A percentile compares a stretch with the other conserved stretches of the same genome.
Conservation (phyloP, 1,284 basidiomycete genomes). For the Cryptococcus amylolentus region DNA sequence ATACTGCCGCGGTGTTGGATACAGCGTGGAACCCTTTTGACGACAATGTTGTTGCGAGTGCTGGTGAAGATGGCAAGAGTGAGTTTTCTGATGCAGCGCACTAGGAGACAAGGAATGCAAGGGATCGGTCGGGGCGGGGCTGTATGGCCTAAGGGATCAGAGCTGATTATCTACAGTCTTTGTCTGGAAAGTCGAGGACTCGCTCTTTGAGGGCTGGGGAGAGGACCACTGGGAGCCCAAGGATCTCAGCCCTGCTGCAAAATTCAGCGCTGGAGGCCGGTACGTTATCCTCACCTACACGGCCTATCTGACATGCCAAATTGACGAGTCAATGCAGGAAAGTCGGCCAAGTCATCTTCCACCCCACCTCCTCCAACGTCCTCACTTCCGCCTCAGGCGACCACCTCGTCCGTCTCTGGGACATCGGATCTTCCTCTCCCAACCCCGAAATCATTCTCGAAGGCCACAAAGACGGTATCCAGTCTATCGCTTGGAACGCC, state of each 20-base stretch:
- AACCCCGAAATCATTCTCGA: slow-evolving; percentile 59
- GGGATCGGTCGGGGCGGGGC: neutral
- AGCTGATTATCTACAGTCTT: slow-evolving; percentile 54
- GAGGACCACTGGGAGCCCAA: slow-evolving; percentile 73
- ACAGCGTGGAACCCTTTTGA: slow-evolving; percentile 96
- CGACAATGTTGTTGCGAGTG: slow-evolving; percentile 83
- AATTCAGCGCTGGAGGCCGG: slow-evolving; percentile 51
- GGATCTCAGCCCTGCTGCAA: slow-evolving; percentile 72
- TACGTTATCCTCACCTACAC: slow-evolving; percentile 10
- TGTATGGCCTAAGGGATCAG: neutral
- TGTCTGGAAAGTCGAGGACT: slow-evolving; percentile 77
- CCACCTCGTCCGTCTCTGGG: slow-evolving; percentile 86
- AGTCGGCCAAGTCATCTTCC: slow-evolving; percentile 91
- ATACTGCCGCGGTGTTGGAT: slow-evolving; percentile 66
- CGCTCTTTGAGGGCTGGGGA: slow-evolving; percentile 77
- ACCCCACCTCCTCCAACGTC: slow-evolving; percentile 84
- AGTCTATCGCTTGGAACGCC: slow-evolving; percentile 78
- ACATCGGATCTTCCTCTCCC: slow-evolving; percentile 67
- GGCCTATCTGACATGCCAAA: neutral
- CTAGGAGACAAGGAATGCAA: neutral
- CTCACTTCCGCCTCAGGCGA: slow-evolving; percentile 86
- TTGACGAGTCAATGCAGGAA: slow-evolving; percentile 59
- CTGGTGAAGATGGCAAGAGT: slow-evolving; percentile 84
- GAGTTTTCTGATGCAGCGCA: slow-evolving; percentile 6
- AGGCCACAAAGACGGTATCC: slow-evolving; percentile 84